Conservation (phyloP, 2,329 filamentous ascomycete species). For the Botryotinia calthae region DNA sequence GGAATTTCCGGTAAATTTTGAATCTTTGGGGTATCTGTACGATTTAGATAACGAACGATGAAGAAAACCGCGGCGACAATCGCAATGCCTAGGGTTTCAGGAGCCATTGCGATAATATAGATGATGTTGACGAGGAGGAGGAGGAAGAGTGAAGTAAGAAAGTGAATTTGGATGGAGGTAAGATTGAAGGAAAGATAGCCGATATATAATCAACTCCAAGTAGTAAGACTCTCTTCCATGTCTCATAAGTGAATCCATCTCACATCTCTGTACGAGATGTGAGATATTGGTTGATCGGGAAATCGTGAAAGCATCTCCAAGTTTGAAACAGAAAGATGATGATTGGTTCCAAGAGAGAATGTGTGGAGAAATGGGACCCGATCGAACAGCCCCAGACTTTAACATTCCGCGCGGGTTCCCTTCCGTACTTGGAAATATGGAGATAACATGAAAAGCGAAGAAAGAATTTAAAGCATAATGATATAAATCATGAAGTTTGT, state of each 20-base stretch:
- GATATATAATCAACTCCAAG: neutral
- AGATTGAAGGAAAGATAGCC: neutral
- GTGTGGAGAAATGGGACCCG: neutral
- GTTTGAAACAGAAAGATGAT: neutral
- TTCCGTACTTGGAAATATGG: slow-evolving; percentile 3
- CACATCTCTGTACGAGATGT: neutral
- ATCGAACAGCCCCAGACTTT: neutral
- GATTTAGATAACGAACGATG: slow-evolving; percentile 19
- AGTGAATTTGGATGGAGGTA: neutral
- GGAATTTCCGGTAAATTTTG: slow-evolving; percentile 24
- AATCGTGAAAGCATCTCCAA: neutral
- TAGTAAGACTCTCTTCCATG: neutral
- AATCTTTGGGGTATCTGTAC: slow-evolving; percentile 25
- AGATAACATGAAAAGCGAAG: neutral
- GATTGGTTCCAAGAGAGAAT: neutral
- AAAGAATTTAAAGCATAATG: neutral
- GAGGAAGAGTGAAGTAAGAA: neutral
- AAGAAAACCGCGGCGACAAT: slow-evolving; percentile 16
- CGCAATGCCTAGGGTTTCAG: slow-evolving; percentile 17
- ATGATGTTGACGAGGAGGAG: neutral
- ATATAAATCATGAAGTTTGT: neutral
- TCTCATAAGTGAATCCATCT: neutral
- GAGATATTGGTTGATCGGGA: neutral
- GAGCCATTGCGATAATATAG: slow-evolving; percentile 12
- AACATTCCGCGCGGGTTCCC: slow-evolving; percentile 16